phyloP scores from a whole-genome alignment of 768 basidiomycete species.

The Cystobasidium onofrii region DNA sequence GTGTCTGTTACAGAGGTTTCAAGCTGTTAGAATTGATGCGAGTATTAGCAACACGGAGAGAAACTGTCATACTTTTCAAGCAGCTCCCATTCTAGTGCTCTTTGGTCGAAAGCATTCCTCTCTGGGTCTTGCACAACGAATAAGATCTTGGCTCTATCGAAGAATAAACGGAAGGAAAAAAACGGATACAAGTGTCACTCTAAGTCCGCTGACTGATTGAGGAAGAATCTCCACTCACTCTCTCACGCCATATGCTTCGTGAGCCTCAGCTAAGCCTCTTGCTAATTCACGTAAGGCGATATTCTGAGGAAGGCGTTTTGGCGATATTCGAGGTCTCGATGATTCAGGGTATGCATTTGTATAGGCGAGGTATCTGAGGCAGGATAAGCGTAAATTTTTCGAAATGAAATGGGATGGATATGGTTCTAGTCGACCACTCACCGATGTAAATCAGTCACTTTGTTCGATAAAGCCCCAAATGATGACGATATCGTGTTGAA shows the following conservation, averaged over 20 bases:
- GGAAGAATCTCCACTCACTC: not conserved
- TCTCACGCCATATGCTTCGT: constrained; percentile 57
- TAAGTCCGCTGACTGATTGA: constrained; percentile 14
- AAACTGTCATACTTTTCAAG: constrained; percentile 57
- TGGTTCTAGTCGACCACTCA: constrained; percentile 44
- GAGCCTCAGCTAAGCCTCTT: constrained; percentile 68
- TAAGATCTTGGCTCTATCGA: constrained; percentile 55
- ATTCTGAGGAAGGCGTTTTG: constrained; percentile 64
- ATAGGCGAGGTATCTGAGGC: constrained; percentile 44
- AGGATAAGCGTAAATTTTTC: constrained; percentile 61
- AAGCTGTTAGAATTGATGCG: not conserved
- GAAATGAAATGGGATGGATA: constrained; percentile 50
- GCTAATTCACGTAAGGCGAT: constrained; percentile 62
- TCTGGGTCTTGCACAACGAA: constrained; percentile 85
- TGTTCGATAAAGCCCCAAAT: constrained; percentile 71
- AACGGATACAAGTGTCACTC: not conserved
- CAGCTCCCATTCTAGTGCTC: constrained; percentile 76
- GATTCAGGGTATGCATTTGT: constrained; percentile 38
- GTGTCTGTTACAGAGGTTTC: constrained; percentile 54
- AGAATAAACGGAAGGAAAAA: not conserved
- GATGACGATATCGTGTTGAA: constrained; percentile 95
- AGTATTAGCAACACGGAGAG: not conserved
- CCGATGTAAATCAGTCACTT: constrained; percentile 65
- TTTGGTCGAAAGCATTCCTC: constrained; percentile 90
- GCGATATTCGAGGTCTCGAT: constrained; percentile 50